Evolutionary conservation across 305 asterid species (phyloP).

Genomic region (Ajuga reptans): DNA sequence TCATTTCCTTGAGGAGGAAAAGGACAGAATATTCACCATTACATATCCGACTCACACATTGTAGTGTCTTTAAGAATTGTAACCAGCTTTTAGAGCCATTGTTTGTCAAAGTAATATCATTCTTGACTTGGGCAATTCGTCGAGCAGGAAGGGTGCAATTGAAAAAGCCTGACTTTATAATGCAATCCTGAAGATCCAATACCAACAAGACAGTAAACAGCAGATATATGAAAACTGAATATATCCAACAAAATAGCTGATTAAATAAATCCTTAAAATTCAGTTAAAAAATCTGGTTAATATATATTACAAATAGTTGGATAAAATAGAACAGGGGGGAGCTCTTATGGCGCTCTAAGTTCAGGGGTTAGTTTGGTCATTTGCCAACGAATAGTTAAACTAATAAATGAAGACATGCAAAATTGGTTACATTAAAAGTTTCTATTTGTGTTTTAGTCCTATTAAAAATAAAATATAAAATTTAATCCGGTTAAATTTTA

Average conservation of each 20-base stretch:
- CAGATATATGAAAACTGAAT: background rate
- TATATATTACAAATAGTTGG: background rate
- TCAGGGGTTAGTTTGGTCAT: conserved; percentile 17
- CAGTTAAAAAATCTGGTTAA: background rate
- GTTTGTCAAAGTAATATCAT: background rate
- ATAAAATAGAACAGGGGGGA: background rate
- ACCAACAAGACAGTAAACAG: background rate
- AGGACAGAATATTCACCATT: background rate
- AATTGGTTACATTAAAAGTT: too few species aligned
- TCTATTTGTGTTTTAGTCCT: too few species aligned
- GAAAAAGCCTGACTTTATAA: background rate
- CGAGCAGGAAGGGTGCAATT: conserved; percentile 26
- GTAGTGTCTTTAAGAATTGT: background rate
- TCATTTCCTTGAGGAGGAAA: conserved; percentile 27
- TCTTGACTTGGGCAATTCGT: conserved; percentile 23
- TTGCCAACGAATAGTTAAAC: background rate
- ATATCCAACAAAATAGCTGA: background rate
- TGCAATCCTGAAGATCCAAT: background rate
- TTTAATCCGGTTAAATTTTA: too few species aligned
- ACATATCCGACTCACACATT: background rate
- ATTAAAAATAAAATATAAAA: too few species aligned
- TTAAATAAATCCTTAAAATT: background rate
- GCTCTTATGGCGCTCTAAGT: background rate
- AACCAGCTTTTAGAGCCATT: too few species aligned
- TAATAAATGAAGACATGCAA: background rate